A percentile compares a stretch with the other conserved stretches of the same genome.
Evolutionary conservation across 1,139 yeast species (phyloP).

Genomic region (Scheffersomyces titani): DNA sequence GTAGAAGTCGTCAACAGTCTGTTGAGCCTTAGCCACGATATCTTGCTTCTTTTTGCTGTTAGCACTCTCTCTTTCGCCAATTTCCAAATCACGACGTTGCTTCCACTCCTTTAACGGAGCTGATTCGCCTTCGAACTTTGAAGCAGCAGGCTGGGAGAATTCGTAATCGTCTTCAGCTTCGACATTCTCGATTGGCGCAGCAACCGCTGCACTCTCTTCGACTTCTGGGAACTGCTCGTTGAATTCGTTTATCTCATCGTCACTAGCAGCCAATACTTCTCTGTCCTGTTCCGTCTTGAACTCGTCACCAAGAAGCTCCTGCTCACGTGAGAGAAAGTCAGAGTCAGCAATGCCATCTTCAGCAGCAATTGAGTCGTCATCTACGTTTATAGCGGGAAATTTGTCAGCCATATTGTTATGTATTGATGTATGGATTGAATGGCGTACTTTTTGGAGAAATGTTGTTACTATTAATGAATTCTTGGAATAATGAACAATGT

Average conservation of each 20-base stretch:
- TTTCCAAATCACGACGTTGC: constrained; percentile 78
- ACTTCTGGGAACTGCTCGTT: constrained; percentile 71
- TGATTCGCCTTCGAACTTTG: constrained; percentile 44
- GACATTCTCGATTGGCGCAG: constrained; percentile 17
- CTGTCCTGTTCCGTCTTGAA: constrained; percentile 71
- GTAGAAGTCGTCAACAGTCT: constrained; percentile 89
- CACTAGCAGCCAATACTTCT: constrained; percentile 51
- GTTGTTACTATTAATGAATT: neutral
- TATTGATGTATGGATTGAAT: constrained; percentile 1
- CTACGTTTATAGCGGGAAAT: constrained; percentile 76
- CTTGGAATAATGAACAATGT: neutral
- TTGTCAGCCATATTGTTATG: constrained; percentile 67
- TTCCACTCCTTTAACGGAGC: constrained; percentile 76
- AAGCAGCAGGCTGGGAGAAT: constrained; percentile 13
- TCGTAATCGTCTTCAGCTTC: constrained; percentile 34
- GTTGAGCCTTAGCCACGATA: constrained; percentile 75
- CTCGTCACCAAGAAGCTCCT: constrained; percentile 80
- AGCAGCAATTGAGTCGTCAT: constrained; percentile 30
- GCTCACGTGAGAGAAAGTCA: constrained; percentile 84
- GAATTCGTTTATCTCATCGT: constrained; percentile 64
- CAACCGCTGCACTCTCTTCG: constrained; percentile 16
- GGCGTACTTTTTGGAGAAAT: neutral
- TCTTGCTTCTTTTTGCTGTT: constrained; percentile 68
- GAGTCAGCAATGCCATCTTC: constrained; percentile 34
- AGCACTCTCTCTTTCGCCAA: constrained; percentile 76